Conservation (phyloP, 805 yeast species). For the Yarrowia osloensis region DNA sequence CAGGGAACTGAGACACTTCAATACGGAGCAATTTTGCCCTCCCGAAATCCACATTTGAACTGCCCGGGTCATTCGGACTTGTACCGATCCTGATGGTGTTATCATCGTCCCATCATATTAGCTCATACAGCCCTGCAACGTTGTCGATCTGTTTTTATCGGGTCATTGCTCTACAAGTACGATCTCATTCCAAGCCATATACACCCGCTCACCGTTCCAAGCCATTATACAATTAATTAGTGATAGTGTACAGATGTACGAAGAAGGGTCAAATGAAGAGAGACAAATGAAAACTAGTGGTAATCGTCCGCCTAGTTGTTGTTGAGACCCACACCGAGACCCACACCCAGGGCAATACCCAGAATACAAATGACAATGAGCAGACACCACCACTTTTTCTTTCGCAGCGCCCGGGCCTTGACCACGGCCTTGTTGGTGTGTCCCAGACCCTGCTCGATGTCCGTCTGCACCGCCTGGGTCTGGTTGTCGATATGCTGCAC, state of each 20-base stretch:
- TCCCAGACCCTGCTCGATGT: constrained; percentile 91
- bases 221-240: constrained; percentile 7
- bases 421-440: constrained; percentile 89
- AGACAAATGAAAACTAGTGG: too few relatives aligned
- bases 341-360: not conserved
- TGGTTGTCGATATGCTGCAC: constrained; percentile 81
- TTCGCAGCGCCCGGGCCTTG: constrained; percentile 86
- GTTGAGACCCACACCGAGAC: constrained; percentile 11
- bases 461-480: constrained; percentile 79
- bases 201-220: too few relatives aligned
- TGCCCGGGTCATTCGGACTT: too few relatives aligned
- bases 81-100: too few relatives aligned
- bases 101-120: too few relatives aligned
- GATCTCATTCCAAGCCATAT: too few relatives aligned
- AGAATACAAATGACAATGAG: constrained; percentile 51
- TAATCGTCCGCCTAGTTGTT: not conserved
- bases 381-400: constrained; percentile 79
- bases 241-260: constrained; percentile 17
- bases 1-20: too few relatives aligned
- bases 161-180: too few relatives aligned
- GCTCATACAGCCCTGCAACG: not conserved
- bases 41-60: too few relatives aligned
- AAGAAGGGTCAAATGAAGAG: not conserved
- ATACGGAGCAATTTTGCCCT: too few relatives aligned
- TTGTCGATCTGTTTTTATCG: not conserved